Evolutionary conservation across 1,284 basidiomycete species (phyloP).

Genomic region (Boletus subluridellus): DNA sequence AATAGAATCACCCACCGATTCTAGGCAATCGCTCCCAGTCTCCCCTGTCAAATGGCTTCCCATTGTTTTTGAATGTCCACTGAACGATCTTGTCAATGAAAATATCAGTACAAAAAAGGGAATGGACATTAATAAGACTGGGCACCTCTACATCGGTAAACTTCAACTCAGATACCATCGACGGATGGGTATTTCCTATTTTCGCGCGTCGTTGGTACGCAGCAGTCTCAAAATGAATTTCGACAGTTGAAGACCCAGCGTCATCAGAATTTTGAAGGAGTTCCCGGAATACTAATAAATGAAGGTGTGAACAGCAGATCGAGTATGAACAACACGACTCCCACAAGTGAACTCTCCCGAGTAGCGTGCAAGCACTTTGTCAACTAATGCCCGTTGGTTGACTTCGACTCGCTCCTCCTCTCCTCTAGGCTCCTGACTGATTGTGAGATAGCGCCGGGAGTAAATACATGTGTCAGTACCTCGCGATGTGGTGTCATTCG

Average conservation of each 20-base stretch:
- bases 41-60: too few relatives aligned
- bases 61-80: background rate
- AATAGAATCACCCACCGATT: too few relatives aligned
- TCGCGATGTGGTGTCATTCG: too few relatives aligned
- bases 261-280: background rate
- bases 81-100: background rate
- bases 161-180: too few relatives aligned
- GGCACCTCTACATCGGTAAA: background rate
- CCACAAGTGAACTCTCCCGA: too few relatives aligned
- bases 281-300: background rate
- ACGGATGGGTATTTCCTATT: too few relatives aligned
- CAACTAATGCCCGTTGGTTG: too few relatives aligned
- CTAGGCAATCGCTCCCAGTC: too few relatives aligned
- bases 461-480: background rate
- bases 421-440: background rate
- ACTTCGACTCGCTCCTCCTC: background rate
- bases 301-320: background rate
- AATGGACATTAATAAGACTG: background rate
- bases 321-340: background rate
- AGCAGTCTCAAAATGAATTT: too few relatives aligned
- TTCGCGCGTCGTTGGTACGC: too few relatives aligned
- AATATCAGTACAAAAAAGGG: background rate
- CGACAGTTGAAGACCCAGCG: too few relatives aligned
- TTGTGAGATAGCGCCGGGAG: background rate
- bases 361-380: too few relatives aligned